Percentiles rank a stretch among this genome's conserved stretches.
Evolutionary conservation across 495 filamentous ascomycete species (phyloP).

Genomic region (Xylaria scruposa): DNA sequence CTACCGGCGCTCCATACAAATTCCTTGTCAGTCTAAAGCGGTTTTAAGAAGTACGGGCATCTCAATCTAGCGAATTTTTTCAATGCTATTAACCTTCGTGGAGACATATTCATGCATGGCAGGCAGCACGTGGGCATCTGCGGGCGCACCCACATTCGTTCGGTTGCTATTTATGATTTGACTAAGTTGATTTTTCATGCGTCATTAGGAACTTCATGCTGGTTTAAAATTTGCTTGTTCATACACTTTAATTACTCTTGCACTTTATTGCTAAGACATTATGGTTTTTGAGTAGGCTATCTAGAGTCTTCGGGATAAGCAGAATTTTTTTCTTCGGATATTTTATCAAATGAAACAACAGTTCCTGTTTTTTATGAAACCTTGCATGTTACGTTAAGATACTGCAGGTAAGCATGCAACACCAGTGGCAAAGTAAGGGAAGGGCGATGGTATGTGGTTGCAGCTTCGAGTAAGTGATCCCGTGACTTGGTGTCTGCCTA

Average conservation of each 20-base stretch:
- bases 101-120: not conserved
- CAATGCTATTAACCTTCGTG: not conserved
- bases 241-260: not conserved
- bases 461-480: constrained; percentile 16
- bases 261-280: not conserved
- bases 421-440: not conserved
- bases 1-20: not conserved
- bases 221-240: not conserved
- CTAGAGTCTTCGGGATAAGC: not conserved
- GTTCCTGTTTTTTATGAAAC: not conserved
- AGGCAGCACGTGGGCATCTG: not conserved
- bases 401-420: not conserved
- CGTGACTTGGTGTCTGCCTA: constrained; percentile 39
- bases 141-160: not conserved
- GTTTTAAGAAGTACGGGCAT: not conserved
- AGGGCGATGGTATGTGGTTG: constrained; percentile 1
- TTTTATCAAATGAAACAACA: not conserved
- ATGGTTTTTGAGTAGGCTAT: not conserved
- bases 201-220: not conserved
- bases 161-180: not conserved
- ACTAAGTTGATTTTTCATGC: not conserved
- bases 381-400: not conserved
- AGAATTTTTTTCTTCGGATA: not conserved
- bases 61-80: not conserved
- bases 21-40: not conserved